Evolutionary conservation across 2,329 filamentous ascomycete species (phyloP).

Genomic region (Cytospora leucostoma): DNA sequence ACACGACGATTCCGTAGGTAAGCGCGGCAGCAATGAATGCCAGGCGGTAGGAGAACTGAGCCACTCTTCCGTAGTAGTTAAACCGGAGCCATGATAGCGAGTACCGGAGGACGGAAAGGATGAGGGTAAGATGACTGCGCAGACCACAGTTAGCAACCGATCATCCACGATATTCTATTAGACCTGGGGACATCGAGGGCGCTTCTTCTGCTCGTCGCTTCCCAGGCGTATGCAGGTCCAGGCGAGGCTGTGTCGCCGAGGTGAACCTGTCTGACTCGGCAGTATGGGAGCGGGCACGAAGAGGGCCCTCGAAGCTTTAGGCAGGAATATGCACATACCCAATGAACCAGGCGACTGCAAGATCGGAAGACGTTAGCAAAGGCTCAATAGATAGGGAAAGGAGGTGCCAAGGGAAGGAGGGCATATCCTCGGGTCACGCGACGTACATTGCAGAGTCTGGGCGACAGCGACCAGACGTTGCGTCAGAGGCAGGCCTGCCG

Average conservation of each 20-base stretch:
- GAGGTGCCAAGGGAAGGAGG: conserved; percentile 23
- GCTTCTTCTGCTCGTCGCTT: neutral
- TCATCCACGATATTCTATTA: neutral
- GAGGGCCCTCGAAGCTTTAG: conserved; percentile 23
- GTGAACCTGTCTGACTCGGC: neutral
- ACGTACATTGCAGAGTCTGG: conserved; percentile 89
- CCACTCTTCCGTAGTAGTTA: conserved; percentile 78
- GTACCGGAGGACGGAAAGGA: conserved; percentile 83
- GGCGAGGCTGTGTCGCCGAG: neutral
- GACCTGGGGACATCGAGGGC: neutral
- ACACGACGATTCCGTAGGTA: conserved; percentile 97
- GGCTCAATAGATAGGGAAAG: conserved; percentile 19
- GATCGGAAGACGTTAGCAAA: conserved; percentile 39
- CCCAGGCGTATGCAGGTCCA: neutral
- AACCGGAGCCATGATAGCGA: conserved; percentile 82
- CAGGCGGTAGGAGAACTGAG: conserved; percentile 82
- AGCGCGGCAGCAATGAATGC: conserved; percentile 86
- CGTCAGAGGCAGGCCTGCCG: conserved; percentile 66
- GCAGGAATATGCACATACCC: conserved; percentile 60
- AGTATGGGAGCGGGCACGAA: neutral
- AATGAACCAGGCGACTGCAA: conserved; percentile 73
- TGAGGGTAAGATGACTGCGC: conserved; percentile 78
- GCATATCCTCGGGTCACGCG: conserved; percentile 34
- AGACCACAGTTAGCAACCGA: conserved; percentile 17
- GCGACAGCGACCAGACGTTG: conserved; percentile 77